These are phyloP conservation scores for Xylaria acuta DNA, from an alignment of 495 filamentous ascomycete species.

Conservation along the genomic window DNA sequence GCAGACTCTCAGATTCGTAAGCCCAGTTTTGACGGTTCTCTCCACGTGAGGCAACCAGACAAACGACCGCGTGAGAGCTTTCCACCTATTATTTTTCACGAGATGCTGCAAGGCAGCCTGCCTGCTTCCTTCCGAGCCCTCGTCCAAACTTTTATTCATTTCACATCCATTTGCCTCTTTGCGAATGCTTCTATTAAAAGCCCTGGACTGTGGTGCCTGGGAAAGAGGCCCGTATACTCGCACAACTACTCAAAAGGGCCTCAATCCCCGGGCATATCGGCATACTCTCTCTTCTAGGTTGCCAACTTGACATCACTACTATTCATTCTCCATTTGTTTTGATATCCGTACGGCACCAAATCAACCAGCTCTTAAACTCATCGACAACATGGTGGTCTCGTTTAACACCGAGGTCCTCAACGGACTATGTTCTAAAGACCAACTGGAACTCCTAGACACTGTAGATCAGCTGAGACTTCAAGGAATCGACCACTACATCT, in stretches of 20 bases:
- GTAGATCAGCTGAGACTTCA: slow-evolving; percentile 60
- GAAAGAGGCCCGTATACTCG: background rate
- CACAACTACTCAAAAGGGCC: background rate
- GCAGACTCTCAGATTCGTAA: background rate
- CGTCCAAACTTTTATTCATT: background rate
- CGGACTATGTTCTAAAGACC: slow-evolving; percentile 41
- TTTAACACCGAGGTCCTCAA: slow-evolving; percentile 25
- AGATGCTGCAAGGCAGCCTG: background rate
- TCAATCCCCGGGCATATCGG: background rate
- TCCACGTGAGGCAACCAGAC: background rate
- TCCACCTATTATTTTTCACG: background rate
- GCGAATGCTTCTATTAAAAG: background rate
- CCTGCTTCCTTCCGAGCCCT: background rate
- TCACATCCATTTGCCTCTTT: background rate
- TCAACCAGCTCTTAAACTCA: background rate
- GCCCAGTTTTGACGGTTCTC: background rate
- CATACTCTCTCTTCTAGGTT: background rate
- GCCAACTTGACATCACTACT: background rate
- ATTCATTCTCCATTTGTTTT: background rate
- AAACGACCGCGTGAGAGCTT: background rate
- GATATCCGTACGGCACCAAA: background rate
- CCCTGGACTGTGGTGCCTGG: background rate
- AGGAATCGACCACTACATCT: slow-evolving; percentile 62
- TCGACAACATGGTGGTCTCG: slow-evolving; percentile 17
- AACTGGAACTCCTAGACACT: slow-evolving; percentile 58